Evolutionary conservation across 176 grass and related monocot species (phyloP).

Genomic region (Stipa capillata): DNA sequence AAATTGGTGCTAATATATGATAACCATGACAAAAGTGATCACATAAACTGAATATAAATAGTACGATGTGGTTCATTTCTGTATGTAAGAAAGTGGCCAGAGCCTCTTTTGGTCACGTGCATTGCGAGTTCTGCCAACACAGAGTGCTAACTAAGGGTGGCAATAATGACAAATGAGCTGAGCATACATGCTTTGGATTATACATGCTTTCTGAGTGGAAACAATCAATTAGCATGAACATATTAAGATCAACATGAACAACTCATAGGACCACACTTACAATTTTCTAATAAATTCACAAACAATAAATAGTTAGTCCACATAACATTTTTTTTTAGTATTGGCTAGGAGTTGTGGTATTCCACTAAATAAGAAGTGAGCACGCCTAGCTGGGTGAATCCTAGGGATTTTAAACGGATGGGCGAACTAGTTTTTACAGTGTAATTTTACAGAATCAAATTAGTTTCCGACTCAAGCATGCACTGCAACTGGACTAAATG

Average conservation of each 20-base stretch:
- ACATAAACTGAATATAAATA: constrained; percentile 16
- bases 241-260: not conserved
- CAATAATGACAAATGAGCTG: constrained; percentile 5
- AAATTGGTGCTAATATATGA: constrained; percentile 14
- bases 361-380: not conserved
- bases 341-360: not conserved
- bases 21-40: constrained; percentile 7
- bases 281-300: not conserved
- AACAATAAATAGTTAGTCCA: not conserved
- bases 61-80: constrained; percentile 19
- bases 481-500: not conserved
- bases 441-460: not conserved
- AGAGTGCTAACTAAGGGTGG: not conserved
- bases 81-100: constrained; percentile 16
- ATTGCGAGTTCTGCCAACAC: not conserved
- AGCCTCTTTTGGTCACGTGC: constrained; percentile 3
- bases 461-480: not conserved
- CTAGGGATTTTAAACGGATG: not conserved
- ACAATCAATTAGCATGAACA: not conserved
- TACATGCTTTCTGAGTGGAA: constrained; percentile 2
- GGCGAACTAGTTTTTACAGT: not conserved
- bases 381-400: not conserved
- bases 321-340: not conserved
- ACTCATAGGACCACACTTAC: not conserved
- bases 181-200: constrained; percentile 4